Percentiles rank a stretch among this genome's conserved stretches.
Conservation (phyloP, 1,284 basidiomycete genomes). For the Microbotryomycetes sp. region DNA sequence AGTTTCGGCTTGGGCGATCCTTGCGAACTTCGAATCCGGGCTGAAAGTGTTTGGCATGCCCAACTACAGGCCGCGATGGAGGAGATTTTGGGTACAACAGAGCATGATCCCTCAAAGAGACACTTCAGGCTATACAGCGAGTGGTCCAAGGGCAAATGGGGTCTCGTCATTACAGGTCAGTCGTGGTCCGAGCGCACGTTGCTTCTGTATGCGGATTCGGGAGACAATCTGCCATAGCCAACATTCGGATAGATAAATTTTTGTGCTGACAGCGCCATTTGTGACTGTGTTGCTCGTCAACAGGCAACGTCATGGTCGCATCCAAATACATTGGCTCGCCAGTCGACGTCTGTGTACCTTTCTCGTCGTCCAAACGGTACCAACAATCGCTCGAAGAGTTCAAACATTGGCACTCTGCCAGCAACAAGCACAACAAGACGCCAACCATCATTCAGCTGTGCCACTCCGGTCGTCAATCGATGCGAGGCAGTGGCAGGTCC, state of each 20-base stretch:
- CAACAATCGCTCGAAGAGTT: constrained; percentile 49
- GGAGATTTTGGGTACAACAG: constrained; percentile 63
- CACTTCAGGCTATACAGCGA: constrained; percentile 62
- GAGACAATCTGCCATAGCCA: too few relatives aligned
- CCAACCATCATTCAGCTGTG: constrained; percentile 64
- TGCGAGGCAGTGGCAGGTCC: constrained; percentile 58
- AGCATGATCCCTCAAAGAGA: constrained; percentile 58
- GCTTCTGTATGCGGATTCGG: too few relatives aligned
- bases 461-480: constrained; percentile 79
- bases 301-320: constrained; percentile 74
- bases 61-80: constrained; percentile 64
- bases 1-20: constrained; percentile 13
- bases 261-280: too few relatives aligned
- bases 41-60: background rate
- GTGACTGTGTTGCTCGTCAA: background rate
- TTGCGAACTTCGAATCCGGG: background rate
- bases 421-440: constrained; percentile 18
- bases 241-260: too few relatives aligned
- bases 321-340: constrained; percentile 65
- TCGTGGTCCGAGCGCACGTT: background rate
- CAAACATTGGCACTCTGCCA: constrained; percentile 46
- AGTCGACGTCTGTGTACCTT: constrained; percentile 65
- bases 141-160: constrained; percentile 76
- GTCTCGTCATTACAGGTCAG: constrained; percentile 71
- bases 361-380: constrained; percentile 36